These are phyloP conservation scores for Myxozyma melibiosi DNA, from an alignment of 805 yeast species.

Conservation along the genomic window DNA sequence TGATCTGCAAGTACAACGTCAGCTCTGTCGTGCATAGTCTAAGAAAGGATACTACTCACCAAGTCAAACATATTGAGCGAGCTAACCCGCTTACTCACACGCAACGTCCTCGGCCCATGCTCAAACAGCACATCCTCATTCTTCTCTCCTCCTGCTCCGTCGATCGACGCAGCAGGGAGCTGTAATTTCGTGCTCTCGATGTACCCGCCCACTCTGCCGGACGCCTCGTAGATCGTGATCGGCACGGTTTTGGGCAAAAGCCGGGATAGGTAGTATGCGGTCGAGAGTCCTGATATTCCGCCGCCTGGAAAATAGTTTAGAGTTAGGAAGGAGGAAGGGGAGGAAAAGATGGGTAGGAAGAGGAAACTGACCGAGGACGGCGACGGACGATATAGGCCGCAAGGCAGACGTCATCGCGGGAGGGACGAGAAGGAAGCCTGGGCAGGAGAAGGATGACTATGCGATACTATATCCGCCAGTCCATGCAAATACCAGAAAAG, in stretches of 20 bases:
- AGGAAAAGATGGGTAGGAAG: not conserved
- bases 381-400: constrained; percentile 15
- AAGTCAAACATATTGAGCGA: constrained; percentile 65
- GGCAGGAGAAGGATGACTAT: no score
- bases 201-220: constrained; percentile 73
- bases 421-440: no score
- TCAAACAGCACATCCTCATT: constrained; percentile 53
- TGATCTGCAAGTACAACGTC: constrained; percentile 29
- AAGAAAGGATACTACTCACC: constrained; percentile 38
- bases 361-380: constrained; percentile 7
- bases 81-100: constrained; percentile 52
- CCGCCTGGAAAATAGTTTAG: constrained; percentile 53
- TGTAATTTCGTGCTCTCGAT: constrained; percentile 50
- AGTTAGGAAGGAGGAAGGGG: not conserved
- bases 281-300: constrained; percentile 84
- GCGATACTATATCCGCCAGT: not conserved
- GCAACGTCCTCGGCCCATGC: constrained; percentile 87
- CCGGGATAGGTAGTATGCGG: constrained; percentile 58
- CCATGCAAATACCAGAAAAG: not conserved
- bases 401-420: not conserved
- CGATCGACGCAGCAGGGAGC: not conserved
- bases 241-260: constrained; percentile 17
- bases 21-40: not conserved
- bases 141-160: constrained; percentile 27
- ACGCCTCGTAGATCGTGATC: constrained; percentile 63